Evolutionary conservation across 2,329 filamentous ascomycete species (phyloP).

Genomic region (Alternaria sp.): DNA sequence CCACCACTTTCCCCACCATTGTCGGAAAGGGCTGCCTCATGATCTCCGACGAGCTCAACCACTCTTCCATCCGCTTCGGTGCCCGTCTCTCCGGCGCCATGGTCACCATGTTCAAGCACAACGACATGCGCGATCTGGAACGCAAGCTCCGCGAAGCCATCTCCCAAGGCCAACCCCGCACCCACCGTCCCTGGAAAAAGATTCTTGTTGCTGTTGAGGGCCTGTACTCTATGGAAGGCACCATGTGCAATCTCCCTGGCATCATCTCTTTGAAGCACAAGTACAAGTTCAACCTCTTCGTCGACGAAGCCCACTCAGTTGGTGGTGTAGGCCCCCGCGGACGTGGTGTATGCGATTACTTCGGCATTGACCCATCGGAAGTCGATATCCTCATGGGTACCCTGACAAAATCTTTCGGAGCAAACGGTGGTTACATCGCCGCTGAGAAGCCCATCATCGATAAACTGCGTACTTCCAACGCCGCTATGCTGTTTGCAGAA

Average conservation of each 20-base stretch:
- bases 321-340: constrained; percentile 89
- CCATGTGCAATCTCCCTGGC: constrained; percentile 96
- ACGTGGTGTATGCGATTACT: constrained; percentile 96
- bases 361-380: constrained; percentile 84
- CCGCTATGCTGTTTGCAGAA: constrained; percentile 87
- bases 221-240: constrained; percentile 99
- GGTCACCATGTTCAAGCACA: constrained; percentile 97
- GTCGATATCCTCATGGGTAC: constrained; percentile 99
- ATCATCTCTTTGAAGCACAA: constrained; percentile 86
- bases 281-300: constrained; percentile 96
- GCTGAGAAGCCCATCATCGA: constrained; percentile 91
- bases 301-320: constrained; percentile 96
- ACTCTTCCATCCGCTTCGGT: constrained; percentile 95
- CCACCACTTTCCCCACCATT: constrained; percentile 88
- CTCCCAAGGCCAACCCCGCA: constrained; percentile 94
- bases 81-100: constrained; percentile 93
- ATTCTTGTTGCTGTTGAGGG: constrained; percentile 96
- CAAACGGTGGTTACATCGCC: constrained; percentile 95
- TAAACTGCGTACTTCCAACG: constrained; percentile 86
- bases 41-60: constrained; percentile 96
- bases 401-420: constrained; percentile 96
- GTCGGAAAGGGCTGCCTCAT: constrained; percentile 93
- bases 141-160: constrained; percentile 88
- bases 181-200: constrained; percentile 99
- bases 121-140: constrained; percentile 91